Base-by-base conservation (phyloP, 257 asterid genomes). In the Linaria vulgaris region DNA sequence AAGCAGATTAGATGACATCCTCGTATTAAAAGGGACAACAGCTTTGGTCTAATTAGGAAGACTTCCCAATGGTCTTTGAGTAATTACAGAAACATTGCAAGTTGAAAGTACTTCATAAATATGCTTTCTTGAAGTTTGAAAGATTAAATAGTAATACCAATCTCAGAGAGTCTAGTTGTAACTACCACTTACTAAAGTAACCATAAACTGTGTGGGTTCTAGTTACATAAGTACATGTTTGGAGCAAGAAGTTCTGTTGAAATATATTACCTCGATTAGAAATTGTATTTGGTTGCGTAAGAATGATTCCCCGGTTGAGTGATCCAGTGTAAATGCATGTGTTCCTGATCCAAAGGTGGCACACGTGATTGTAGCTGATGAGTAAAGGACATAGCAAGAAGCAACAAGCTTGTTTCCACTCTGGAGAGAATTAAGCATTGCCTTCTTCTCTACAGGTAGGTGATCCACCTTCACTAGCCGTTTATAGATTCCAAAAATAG, bases 301-400 rank as follows among this genome's bases (percentile, higher is more conserved):
- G 76, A 69, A 88, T 70, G 76, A 88, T 69, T 88, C 97, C 68
- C 98, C 97, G 0, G 98, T 91, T 0, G 90, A 73, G 54, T 57
- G 88, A 64, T 91, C 98, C 59, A 91, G 74, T 5, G 98, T 88
- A 72, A 91, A 89, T 10, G 85, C 92, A 49, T 81, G 95, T 0
- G 98, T 77, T 64, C 97, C 98, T 0, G 86, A 83, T 13, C 98
- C 98, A 56, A 91, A 86, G 67, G 82, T 83, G 41, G 83, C 37
- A 21, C 98, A 91, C 55, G 88, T 74, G 71, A 91, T 88, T 1
- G 97, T 91, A 48, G 97, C 98, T 2, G 98, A 88, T 8, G 98
- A 91, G 63, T 91, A 91, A 17, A 91, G 94, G 65, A 86, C 94
- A 71, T 91, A 91, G 63, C 83, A 91, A 22, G 98, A 82, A 53